Percentiles rank a stretch among this genome's conserved stretches.
Evolutionary conservation across 2,329 filamentous ascomycete genomes (phyloP).

Genomic region (Cadophora luteo-olivacea): DNA sequence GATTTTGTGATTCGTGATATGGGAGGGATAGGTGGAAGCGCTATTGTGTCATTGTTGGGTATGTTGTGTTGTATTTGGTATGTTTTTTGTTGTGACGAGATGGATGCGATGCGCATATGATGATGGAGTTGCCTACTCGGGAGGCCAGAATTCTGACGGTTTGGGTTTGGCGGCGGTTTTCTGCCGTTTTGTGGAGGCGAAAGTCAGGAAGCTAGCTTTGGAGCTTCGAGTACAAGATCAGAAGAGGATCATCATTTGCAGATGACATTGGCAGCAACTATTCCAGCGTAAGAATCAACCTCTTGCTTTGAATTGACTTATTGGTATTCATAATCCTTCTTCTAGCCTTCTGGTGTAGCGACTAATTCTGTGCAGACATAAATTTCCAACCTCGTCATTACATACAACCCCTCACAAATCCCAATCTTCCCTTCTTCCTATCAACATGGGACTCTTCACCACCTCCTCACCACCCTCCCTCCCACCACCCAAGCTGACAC

Average conservation of each 20-base stretch:
- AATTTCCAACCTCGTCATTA: not conserved
- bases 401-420: not conserved
- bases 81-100: not conserved
- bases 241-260: too few species aligned
- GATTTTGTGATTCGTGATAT: constrained; percentile 7
- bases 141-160: constrained; percentile 21
- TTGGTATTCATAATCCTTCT: not conserved
- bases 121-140: constrained; percentile 10
- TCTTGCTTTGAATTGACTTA: not conserved
- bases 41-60: constrained; percentile 15
- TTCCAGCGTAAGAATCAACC: too few species aligned
- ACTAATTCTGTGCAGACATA: too few species aligned
- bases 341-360: too few species aligned
- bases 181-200: constrained; percentile 28
- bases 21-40: not conserved
- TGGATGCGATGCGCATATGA: not conserved
- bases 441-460: constrained; percentile 60
- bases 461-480: constrained; percentile 43
- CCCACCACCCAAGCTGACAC: constrained; percentile 52
- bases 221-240: constrained; percentile 6
- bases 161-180: constrained; percentile 25
- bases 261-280: too few species aligned
- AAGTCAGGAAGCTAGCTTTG: constrained; percentile 8
- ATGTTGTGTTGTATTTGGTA: not conserved
- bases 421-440: not conserved